Percentiles rank a stretch among this genome's conserved stretches.
These are phyloP conservation scores for Xylaria sp. DNA, from an alignment of 2,329 filamentous ascomycete genomes.

Conservation along the genomic window DNA sequence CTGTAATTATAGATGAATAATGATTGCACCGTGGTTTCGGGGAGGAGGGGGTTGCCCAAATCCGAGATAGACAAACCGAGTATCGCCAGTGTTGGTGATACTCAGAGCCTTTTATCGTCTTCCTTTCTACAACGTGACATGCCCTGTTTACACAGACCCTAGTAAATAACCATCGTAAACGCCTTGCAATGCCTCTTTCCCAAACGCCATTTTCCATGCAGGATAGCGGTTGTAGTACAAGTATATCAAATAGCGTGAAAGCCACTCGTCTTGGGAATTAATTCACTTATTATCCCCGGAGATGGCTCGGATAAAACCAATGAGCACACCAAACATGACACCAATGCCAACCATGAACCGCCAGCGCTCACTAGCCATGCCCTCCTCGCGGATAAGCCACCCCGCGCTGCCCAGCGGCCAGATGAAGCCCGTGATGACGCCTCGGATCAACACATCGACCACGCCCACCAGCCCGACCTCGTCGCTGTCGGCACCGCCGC, in stretches of 20 bases:
- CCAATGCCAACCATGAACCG: constrained; percentile 89
- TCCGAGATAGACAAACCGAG: constrained; percentile 47
- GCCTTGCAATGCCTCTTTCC: constrained; percentile 30
- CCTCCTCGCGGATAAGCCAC: constrained; percentile 88
- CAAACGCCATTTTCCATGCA: constrained; percentile 36
- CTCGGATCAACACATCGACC: constrained; percentile 87
- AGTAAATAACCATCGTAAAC: constrained; percentile 16
- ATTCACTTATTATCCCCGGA: constrained; percentile 49
- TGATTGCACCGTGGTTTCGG: constrained; percentile 4
- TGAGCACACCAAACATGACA: constrained; percentile 68
- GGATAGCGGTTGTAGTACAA: constrained; percentile 19
- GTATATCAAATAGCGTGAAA: not conserved
- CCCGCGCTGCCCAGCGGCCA: constrained; percentile 89
- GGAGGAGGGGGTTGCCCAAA: not conserved
- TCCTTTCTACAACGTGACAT: constrained; percentile 23
- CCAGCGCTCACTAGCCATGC: constrained; percentile 85
- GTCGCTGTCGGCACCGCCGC: constrained; percentile 55
- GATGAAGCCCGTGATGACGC: constrained; percentile 92
- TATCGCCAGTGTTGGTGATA: constrained; percentile 45
- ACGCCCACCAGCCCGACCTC: constrained; percentile 64
- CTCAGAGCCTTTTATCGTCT: constrained; percentile 42
- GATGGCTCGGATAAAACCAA: constrained; percentile 52
- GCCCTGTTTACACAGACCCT: constrained; percentile 10
- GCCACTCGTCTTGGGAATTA: constrained; percentile 1
- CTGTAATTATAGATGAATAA: constrained; percentile 20